phyloP scores from a whole-genome alignment of 257 asterid genomes.

The Nyctanthes arbortristis region DNA sequence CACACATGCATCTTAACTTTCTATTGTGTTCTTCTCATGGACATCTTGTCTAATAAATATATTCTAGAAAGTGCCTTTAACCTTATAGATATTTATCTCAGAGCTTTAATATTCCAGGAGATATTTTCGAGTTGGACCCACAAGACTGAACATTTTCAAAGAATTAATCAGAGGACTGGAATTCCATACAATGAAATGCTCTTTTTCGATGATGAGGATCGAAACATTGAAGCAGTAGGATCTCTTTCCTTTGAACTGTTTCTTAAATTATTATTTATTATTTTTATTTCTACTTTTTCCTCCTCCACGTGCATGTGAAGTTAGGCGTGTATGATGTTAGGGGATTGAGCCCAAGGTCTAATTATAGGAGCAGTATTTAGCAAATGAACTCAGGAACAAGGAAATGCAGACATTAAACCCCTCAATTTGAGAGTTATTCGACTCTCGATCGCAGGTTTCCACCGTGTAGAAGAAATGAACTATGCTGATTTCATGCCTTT shows the following conservation, averaged over 20 bases:
- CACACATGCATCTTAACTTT: background rate
- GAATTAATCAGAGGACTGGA: conserved; percentile 55
- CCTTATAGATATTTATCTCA: conserved; percentile 4
- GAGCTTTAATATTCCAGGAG: conserved; percentile 53
- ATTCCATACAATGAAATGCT: conserved; percentile 77
- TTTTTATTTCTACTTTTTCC: no score
- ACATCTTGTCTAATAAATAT: background rate
- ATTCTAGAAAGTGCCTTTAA: background rate
- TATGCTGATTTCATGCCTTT: background rate
- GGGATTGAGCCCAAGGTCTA: background rate
- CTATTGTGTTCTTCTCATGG: background rate
- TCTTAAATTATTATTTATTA: background rate
- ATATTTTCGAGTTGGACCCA: conserved; percentile 85
- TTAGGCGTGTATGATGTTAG: background rate
- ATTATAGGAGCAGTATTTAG: background rate
- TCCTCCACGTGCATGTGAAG: background rate
- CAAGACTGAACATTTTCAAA: conserved; percentile 87
- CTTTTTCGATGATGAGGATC: conserved; percentile 87
- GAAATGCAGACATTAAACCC: background rate
- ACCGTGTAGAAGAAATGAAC: background rate
- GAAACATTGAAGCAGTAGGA: conserved; percentile 72
- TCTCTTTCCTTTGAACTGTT: conserved; percentile 15
- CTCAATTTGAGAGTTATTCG: background rate
- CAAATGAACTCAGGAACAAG: background rate
- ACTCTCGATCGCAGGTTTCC: background rate